phyloP scores from a whole-genome alignment of 2,329 filamentous ascomycete genomes.

The Tolypocladium cylindrosporum region DNA sequence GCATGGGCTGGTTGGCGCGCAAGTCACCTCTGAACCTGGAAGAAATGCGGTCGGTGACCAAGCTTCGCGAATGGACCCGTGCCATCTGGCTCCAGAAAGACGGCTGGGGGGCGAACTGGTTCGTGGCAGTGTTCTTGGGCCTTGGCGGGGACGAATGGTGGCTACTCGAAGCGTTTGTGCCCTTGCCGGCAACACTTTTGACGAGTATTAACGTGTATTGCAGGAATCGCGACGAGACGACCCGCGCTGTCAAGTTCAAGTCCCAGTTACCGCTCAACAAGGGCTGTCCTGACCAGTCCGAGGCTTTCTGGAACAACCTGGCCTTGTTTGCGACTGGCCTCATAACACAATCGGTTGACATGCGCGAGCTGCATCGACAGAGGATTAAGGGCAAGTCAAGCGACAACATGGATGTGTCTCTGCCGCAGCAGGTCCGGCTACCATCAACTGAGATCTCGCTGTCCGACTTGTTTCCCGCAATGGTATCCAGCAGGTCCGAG shows the following conservation, averaged over 20 bases:
- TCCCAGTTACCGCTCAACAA: slow-evolving; percentile 33
- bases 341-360: slow-evolving; percentile 39
- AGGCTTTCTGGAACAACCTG: slow-evolving; percentile 42
- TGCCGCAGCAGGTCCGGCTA: slow-evolving; percentile 33
- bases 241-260: slow-evolving; percentile 19
- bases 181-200: not conserved
- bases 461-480: slow-evolving; percentile 31
- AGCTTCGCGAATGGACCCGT: slow-evolving; percentile 53
- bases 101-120: slow-evolving; percentile 66
- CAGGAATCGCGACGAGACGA: slow-evolving; percentile 16
- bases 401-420: slow-evolving; percentile 23
- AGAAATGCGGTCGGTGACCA: slow-evolving; percentile 49
- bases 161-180: slow-evolving; percentile 53
- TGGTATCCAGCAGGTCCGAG: slow-evolving; percentile 14
- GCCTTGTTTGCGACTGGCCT: slow-evolving; percentile 39
- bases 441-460: slow-evolving; percentile 40
- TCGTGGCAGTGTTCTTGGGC: slow-evolving; percentile 60
- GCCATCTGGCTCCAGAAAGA: slow-evolving; percentile 59
- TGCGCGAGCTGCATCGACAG: slow-evolving; percentile 35
- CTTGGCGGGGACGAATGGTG: slow-evolving; percentile 71
- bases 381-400: slow-evolving; percentile 29
- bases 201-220: slow-evolving; percentile 6
- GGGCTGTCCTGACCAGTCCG: slow-evolving; percentile 32
- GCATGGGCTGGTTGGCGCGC: slow-evolving; percentile 52
- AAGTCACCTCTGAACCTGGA: slow-evolving; percentile 40